Base-by-base conservation (phyloP, 2,329 filamentous ascomycete genomes). In the Colletotrichum australisinense region DNA sequence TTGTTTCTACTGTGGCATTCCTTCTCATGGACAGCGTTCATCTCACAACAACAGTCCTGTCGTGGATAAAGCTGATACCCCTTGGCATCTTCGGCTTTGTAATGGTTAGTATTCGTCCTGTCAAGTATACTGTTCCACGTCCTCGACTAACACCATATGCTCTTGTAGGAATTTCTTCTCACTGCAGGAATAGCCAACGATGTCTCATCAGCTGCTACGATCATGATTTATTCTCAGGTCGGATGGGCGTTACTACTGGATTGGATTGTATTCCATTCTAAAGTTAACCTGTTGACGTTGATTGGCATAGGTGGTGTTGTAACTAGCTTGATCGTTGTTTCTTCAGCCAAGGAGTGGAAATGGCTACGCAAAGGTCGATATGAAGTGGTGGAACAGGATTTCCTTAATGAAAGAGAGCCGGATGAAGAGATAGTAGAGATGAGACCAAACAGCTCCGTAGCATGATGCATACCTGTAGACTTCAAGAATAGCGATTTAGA, bases 181-280 rank as follows among this genome's bases (percentile, higher is more conserved):
- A 72, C 69, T 8, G 57, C 57, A 22, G 69, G 69, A 1, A 65
- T 72, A 16, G 69, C 69, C 22, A 62, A 65, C 4, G 69, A 72
- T 16, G 55, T 49, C 14, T 68, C 69, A 5, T 72, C 69, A 4
- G 53, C 38, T 2, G 69, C 69, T 6, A 69, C 57, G 0, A 72
- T 72, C 0, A 72, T 69, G 69, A 63, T 72, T 1, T 69, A 72
- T 52, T 72, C 69, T 1, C 69, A 72, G 65, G 69, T 72, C 1
- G 16, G 60, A 14, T 72, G 69, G 69, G 69, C 69, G 11, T 26
- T 72, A 0, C 16, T 72, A 4, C 38, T 72, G 1, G 69, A 72
- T 3, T 59, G 69, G 64, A 26, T 72, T 3, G 58, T 72, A 0
- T 72, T 65, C 64, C 58, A 49, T 1, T 32, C 49, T 32, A 58